A percentile compares a stretch with the other conserved stretches of the same genome.
These are phyloP conservation scores for Hypholoma sublateritium DNA, from an alignment of 768 basidiomycete species.

Conservation along the genomic window DNA sequence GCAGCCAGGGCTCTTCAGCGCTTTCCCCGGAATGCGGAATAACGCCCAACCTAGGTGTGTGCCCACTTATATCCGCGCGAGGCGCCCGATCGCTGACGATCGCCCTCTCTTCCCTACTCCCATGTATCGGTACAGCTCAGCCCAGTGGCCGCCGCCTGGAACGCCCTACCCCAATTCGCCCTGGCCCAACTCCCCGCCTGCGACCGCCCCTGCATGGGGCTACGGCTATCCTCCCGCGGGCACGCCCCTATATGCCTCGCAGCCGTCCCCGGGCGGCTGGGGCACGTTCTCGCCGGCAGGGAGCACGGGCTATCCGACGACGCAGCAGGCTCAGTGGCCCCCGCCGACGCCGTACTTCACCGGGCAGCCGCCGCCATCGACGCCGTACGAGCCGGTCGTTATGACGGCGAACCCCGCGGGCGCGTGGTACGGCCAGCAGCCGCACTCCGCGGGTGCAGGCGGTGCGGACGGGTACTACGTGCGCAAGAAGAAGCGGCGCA, in stretches of 20 bases:
- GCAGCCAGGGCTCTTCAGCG: conserved; percentile 24
- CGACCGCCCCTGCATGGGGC: conserved; percentile 11
- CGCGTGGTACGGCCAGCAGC: background rate
- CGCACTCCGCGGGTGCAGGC: conserved; percentile 14
- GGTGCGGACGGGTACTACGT: conserved; percentile 2
- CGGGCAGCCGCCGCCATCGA: conserved; percentile 8
- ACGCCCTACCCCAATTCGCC: background rate
- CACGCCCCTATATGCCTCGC: background rate
- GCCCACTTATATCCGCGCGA: background rate
- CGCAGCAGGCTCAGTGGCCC: background rate
- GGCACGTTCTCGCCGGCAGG: conserved; percentile 6
- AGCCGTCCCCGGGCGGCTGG: conserved; percentile 1
- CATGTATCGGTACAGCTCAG: background rate
- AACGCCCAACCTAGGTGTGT: conserved; percentile 12
- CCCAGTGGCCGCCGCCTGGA: background rate
- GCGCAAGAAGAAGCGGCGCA: conserved; percentile 7
- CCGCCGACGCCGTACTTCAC: conserved; percentile 4
- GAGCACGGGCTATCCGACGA: background rate
- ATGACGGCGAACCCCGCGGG: conserved; percentile 10
- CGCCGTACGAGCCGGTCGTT: conserved; percentile 13
- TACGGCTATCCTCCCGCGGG: conserved; percentile 3
- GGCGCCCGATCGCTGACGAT: background rate
- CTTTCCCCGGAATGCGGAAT: conserved; percentile 12
- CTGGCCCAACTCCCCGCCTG: background rate
- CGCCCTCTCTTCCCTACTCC: background rate